Conservation (phyloP, 176 grass and related monocot genomes). For the Avena eriantha region DNA sequence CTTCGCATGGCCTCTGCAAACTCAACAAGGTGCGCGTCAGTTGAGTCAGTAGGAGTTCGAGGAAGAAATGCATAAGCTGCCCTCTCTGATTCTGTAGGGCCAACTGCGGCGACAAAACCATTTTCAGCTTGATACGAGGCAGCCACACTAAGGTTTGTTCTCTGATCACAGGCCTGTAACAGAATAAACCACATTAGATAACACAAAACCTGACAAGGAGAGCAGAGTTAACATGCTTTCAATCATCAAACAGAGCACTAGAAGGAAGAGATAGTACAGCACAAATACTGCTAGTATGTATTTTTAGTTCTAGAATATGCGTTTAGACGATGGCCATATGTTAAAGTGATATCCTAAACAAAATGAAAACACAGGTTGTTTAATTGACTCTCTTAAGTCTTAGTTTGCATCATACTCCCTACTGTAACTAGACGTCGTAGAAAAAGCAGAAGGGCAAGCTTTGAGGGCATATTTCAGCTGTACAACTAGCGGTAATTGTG, state of each 20-base stretch:
- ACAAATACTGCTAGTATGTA: not conserved
- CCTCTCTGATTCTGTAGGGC: conserved; percentile 57
- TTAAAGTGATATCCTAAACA: not conserved
- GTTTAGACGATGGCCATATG: not conserved
- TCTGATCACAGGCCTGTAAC: conserved; percentile 55
- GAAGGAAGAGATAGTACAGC: not conserved
- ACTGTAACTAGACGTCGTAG: not conserved
- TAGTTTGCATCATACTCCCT: not conserved
- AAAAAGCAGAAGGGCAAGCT: not conserved
- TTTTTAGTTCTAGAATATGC: not conserved
- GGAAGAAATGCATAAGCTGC: conserved; percentile 66
- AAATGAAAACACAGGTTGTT: not conserved
- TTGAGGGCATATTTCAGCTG: not conserved
- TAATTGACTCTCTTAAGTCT: not conserved
- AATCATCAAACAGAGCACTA: conserved; percentile 15
- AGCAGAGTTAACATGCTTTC: not conserved
- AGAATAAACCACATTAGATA: conserved; percentile 26
- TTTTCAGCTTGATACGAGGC: conserved; percentile 51
- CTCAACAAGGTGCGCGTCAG: conserved; percentile 87
- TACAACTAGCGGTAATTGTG: conserved; percentile 9
- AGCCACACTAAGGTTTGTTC: conserved; percentile 42
- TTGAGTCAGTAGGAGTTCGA: conserved; percentile 69
- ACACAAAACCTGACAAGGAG: not conserved
- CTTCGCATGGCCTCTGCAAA: conserved; percentile 95
- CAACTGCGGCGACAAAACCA: conserved; percentile 30